Evolutionary conservation across 2,329 filamentous ascomycete species (phyloP).

Genomic region (Achaetomium macrosporum): DNA sequence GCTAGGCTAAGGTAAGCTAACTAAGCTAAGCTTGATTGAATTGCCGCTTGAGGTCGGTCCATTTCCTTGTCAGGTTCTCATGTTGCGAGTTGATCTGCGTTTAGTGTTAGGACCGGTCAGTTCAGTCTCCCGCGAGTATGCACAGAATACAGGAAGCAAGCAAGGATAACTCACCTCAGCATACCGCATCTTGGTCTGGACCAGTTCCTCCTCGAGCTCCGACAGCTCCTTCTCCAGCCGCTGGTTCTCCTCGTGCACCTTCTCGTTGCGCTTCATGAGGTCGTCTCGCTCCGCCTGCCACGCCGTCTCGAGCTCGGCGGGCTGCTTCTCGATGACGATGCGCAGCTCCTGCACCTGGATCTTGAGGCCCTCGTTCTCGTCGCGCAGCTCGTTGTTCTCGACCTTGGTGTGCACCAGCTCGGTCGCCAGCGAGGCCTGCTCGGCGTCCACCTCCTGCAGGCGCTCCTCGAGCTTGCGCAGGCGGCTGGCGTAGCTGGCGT

Average conservation of each 20-base stretch:
- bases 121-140: not conserved
- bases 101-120: not conserved
- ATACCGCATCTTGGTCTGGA: conserved; percentile 89
- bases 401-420: conserved; percentile 90
- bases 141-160: conserved; percentile 16
- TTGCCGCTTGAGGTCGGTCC: conserved; percentile 64
- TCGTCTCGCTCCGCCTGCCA: conserved; percentile 82
- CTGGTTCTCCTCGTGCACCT: conserved; percentile 90
- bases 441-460: conserved; percentile 78
- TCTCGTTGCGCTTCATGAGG: conserved; percentile 85
- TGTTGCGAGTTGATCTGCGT: conserved; percentile 58
- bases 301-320: conserved; percentile 75
- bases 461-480: conserved; percentile 84
- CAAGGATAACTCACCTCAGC: conserved; percentile 70
- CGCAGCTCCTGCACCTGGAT: conserved; percentile 81
- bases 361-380: conserved; percentile 82
- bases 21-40: conserved; percentile 30
- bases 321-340: conserved; percentile 82
- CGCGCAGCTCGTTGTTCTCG: conserved; percentile 81
- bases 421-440: conserved; percentile 86
- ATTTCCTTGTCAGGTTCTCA: conserved; percentile 69
- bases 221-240: conserved; percentile 81
- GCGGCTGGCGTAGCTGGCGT: conserved; percentile 62
- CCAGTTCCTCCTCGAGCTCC: conserved; percentile 87
- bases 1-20: not conserved